Percentiles rank a stretch among this genome's conserved stretches.
Evolutionary conservation across 768 basidiomycete species (phyloP).

Genomic region (Hygrocybe punicea): DNA sequence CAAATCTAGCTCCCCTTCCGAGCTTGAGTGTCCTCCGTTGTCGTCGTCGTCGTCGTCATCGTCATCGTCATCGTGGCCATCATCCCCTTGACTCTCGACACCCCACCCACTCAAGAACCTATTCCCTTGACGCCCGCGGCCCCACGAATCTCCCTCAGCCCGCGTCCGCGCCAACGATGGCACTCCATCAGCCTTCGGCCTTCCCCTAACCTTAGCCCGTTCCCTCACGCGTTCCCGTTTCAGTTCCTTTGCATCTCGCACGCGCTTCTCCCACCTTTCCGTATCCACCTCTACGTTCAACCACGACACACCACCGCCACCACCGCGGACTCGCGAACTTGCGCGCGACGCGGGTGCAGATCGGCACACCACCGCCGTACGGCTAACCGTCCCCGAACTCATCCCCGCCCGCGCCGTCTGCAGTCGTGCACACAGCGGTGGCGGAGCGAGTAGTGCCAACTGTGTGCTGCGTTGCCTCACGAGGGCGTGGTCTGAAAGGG

Average conservation of each 20-base stretch:
- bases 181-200: constrained; percentile 38
- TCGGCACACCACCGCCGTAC: constrained; percentile 59
- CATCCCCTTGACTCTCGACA: constrained; percentile 23
- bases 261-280: neutral
- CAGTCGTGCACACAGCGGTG: constrained; percentile 37
- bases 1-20: constrained; percentile 56
- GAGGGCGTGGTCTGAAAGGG: constrained; percentile 35
- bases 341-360: constrained; percentile 68
- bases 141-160: constrained; percentile 58
- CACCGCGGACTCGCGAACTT: constrained; percentile 41
- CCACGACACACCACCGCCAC: constrained; percentile 1
- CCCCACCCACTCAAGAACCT: constrained; percentile 16
- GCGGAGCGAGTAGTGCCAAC: constrained; percentile 28
- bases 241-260: constrained; percentile 21
- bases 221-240: constrained; percentile 15
- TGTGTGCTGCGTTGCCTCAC: constrained; percentile 18
- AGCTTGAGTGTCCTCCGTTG: constrained; percentile 38
- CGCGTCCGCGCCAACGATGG: constrained; percentile 61
- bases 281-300: neutral
- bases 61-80: constrained; percentile 46
- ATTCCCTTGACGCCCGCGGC: constrained; percentile 9
- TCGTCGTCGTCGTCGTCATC: constrained; percentile 45
- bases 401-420: constrained; percentile 35
- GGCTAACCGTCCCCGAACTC: constrained; percentile 44
- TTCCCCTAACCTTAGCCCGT: constrained; percentile 27